These are phyloP conservation scores for Neurospora sp. DNA, from an alignment of 495 filamentous ascomycete genomes.

Conservation along the genomic window DNA sequence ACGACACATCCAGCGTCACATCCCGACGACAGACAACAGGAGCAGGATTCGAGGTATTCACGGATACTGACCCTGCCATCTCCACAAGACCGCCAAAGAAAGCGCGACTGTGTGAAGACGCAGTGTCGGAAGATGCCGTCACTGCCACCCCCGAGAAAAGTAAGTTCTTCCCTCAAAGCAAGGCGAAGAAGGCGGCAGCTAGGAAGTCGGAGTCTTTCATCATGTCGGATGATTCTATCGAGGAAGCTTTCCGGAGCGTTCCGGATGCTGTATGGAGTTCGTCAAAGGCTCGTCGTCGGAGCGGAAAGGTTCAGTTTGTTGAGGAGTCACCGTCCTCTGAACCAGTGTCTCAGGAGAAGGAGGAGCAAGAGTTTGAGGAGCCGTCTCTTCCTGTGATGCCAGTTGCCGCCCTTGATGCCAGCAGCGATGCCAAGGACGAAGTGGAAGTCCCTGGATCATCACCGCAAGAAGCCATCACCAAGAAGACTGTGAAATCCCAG, in stretches of 20 bases:
- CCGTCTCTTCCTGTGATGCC: neutral
- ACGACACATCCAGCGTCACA: neutral
- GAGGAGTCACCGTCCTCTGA: constrained; percentile 1
- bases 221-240: constrained; percentile 39
- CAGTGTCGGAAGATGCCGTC: constrained; percentile 6
- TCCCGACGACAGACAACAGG: constrained; percentile 26
- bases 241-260: constrained; percentile 32
- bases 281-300: neutral
- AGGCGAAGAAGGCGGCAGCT: constrained; percentile 7
- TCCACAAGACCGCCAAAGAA: constrained; percentile 38
- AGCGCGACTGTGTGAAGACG: constrained; percentile 36
- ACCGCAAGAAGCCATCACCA: constrained; percentile 1
- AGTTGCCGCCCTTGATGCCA: neutral
- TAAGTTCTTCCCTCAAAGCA: constrained; percentile 29
- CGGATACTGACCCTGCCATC: constrained; percentile 8
- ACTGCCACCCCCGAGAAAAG: constrained; percentile 22
- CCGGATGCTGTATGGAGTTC: constrained; percentile 22
- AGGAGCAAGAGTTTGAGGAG: neutral
- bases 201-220: constrained; percentile 20
- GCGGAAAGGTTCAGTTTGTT: constrained; percentile 1
- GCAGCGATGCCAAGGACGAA: constrained; percentile 2
- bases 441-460: constrained; percentile 23
- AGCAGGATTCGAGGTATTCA: constrained; percentile 9
- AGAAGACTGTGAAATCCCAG: neutral
- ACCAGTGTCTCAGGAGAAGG: neutral